These are phyloP conservation scores for Exophiala mesophila DNA, from an alignment of 2,329 filamentous ascomycete species.

Conservation along the genomic window DNA sequence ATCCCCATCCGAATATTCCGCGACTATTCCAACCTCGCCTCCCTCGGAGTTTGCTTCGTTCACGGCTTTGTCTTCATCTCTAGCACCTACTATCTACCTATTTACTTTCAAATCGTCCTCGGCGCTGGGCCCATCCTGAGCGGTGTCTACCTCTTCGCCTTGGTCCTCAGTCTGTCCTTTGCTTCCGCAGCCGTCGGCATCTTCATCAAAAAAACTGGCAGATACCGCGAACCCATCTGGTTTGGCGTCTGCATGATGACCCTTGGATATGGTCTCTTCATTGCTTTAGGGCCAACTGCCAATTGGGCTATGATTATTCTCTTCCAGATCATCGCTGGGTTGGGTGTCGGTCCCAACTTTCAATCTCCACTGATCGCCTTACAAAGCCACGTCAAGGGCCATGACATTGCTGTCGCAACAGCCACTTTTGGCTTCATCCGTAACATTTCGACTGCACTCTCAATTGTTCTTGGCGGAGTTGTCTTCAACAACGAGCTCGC, in stretches of 20 bases:
- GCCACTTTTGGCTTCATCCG: constrained; percentile 53
- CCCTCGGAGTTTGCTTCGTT: constrained; percentile 62
- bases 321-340: constrained; percentile 56
- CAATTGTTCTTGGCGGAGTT: constrained; percentile 50
- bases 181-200: constrained; percentile 58
- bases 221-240: constrained; percentile 59
- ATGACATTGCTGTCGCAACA: constrained; percentile 57
- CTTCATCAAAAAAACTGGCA: constrained; percentile 68
- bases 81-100: constrained; percentile 71
- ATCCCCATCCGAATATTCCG: constrained; percentile 51
- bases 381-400: constrained; percentile 56
- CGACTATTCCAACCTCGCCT: constrained; percentile 43
- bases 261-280: constrained; percentile 62
- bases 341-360: constrained; percentile 60
- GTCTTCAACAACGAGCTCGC: constrained; percentile 39
- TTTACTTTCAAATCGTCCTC: constrained; percentile 78
- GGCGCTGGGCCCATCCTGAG: constrained; percentile 64
- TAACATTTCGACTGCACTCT: constrained; percentile 49
- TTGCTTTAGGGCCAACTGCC: constrained; percentile 51
- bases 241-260: constrained; percentile 55
- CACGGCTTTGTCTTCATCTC: constrained; percentile 76
- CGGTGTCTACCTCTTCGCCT: constrained; percentile 69
- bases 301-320: constrained; percentile 47
- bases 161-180: constrained; percentile 62
- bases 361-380: constrained; percentile 60